Evolutionary conservation across 2,329 filamentous ascomycete species (phyloP), one percentile per base, ranked within the genome.

Genomic region (Ophiosphaerella narmari): DNA sequence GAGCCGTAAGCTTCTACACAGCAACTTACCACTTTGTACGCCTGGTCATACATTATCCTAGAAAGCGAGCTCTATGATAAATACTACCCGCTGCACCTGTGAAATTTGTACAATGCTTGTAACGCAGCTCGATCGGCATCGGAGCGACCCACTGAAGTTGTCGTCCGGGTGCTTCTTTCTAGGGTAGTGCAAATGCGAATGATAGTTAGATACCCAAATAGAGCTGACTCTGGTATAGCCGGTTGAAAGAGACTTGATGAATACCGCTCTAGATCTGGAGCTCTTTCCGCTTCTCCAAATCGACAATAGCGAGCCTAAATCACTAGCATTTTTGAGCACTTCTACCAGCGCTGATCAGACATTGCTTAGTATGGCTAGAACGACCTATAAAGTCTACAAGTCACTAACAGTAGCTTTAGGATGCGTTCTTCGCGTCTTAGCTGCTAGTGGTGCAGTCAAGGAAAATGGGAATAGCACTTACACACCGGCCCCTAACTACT

Each of bases 371-470:
- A 47, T 26, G 36, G 21, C 16, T 16, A 34, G 4, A 24, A 40
- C 9, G 21, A n/a, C 35, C 41, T 41, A 41, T 14, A 26, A 32
- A 36, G 40, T 6, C 18, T 34, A 24, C 21, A 16, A 35, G 31
- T 7, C 26, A 9, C 33, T 29, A 47, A 36, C 34, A 14, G 13
- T 34, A 14, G 18, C 14, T 34, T 26, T 34, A 47, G 44, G 26
- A 33, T 37, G 44, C 18, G 13, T 47, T 37, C 33, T 47, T 16
- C 36, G 38, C 24, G 44, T 29, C 13, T 32, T 47, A 29, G 24
- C 38, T 26, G 44, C 44, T 13, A 33, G 26, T 24, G 44, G 44
- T 26, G 44, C 44, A 23, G 44, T 47, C 36, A 38, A 47, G 39
- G 44, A 47, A 47, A 32, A 29, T 34, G 38, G 31, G 9, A 23